Base-by-base conservation (phyloP, 345 rosid species). In the Dovyalis caffra region DNA sequence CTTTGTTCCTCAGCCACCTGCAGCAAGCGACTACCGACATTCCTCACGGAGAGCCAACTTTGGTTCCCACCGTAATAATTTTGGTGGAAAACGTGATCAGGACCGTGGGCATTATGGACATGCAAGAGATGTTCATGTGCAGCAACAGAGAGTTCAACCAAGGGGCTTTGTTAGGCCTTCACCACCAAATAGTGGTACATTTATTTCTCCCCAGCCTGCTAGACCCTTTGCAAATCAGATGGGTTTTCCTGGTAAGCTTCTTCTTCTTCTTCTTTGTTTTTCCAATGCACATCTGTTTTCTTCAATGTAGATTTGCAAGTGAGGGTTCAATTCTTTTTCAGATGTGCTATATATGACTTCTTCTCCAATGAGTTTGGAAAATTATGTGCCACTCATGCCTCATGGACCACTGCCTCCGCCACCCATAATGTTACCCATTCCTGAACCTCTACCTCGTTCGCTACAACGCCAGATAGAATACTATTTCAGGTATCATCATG, bases 391-490 rank as follows among this genome's bases (percentile, higher is more conserved):
- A 0, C 73, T 76, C 72, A 75, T 78, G 61, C 40, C 85, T 58
- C 82, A 72, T 53, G 73, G 79, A 47, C 83, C 86, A 5, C 77
- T 83, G 53, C 69, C 81, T 76, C n/a, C n/a, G n/a, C 47, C 47
- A 43, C 60, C 81, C 37, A 33, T 85, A 56, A 26, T 85, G 60
- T 21, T 86, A 66, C 85, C 88, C 69, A 64, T 58, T 57, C 71
- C 83, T 33, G 88, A 85, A 28, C 68, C 77, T 76, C 64, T 87
- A 68, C 45, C 77, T 62, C 73, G 66, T n/a, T 49, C 71, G 80
- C 34, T 90, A 83, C 69, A 85, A 57, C 49, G 62, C 56, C 94
- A 90, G 79, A 90, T 90, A 61, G 88, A 90, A 53, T 90, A 86
- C 77, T 90, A 90, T 80, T 90, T 90, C 88, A 90, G 94, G 94